Percentiles rank a stretch among this genome's conserved stretches.
These are phyloP conservation scores for Fusarium compactum DNA, from an alignment of 2,329 filamentous ascomycete species.

Conservation along the genomic window DNA sequence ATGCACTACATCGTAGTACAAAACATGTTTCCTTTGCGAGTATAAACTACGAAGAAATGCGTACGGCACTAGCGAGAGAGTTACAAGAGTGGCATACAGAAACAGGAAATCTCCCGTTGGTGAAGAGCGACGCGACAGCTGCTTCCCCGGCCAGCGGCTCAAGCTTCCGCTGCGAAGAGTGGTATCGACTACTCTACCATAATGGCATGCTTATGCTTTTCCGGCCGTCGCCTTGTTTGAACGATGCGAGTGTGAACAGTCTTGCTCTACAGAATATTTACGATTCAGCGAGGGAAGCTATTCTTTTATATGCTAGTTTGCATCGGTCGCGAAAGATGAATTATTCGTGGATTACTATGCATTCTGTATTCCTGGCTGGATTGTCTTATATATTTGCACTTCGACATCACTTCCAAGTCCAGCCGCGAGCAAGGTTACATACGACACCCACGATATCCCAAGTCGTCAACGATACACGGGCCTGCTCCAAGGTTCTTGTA, in stretches of 20 bases:
- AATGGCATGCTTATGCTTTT: slow-evolving; percentile 59
- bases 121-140: slow-evolving; percentile 39
- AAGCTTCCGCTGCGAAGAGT: slow-evolving; percentile 56
- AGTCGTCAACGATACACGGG: slow-evolving; percentile 57
- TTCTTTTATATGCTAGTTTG: slow-evolving; percentile 58
- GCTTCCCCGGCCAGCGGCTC: slow-evolving; percentile 47
- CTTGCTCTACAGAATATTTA: slow-evolving; percentile 54
- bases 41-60: slow-evolving; percentile 30
- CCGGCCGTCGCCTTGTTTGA: slow-evolving; percentile 54
- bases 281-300: slow-evolving; percentile 54
- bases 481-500: slow-evolving; percentile 59
- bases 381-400: slow-evolving; percentile 59
- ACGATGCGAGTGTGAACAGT: slow-evolving; percentile 45
- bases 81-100: slow-evolving; percentile 50
- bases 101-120: slow-evolving; percentile 46
- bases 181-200: slow-evolving; percentile 58
- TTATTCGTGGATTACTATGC: slow-evolving; percentile 63
- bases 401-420: slow-evolving; percentile 54
- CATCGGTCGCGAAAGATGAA: slow-evolving; percentile 60
- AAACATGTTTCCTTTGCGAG: slow-evolving; percentile 25
- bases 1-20: slow-evolving; percentile 50
- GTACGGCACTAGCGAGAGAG: slow-evolving; percentile 45
- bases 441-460: slow-evolving; percentile 55
- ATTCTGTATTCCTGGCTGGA: slow-evolving; percentile 61
- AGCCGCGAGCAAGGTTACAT: slow-evolving; percentile 39